Conservation (phyloP, 805 yeast genomes). For the Cyberlindnera sargentensis region DNA sequence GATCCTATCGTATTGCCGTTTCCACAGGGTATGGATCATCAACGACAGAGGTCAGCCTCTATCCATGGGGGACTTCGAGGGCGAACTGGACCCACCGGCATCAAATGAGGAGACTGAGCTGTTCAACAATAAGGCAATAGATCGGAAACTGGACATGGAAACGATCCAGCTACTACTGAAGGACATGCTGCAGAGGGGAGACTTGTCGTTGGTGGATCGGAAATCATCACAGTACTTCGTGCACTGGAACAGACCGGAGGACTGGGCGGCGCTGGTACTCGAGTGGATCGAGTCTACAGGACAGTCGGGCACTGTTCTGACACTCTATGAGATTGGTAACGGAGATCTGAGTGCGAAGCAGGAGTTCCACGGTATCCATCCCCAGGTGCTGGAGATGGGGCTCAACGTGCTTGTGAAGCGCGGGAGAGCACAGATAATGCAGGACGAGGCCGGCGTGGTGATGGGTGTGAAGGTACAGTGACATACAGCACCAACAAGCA, state of each 20-base stretch:
- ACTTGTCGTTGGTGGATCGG: constrained; percentile 48
- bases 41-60: constrained; percentile 28
- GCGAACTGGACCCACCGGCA: not conserved
- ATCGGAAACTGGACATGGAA: constrained; percentile 47
- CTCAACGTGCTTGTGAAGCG: constrained; percentile 53
- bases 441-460: constrained; percentile 56
- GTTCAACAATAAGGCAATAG: constrained; percentile 45
- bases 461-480: constrained; percentile 73
- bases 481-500: not conserved
- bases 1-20: constrained; percentile 53
- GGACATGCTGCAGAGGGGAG: constrained; percentile 46
- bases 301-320: constrained; percentile 67
- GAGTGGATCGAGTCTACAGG: constrained; percentile 77
- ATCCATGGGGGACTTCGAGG: constrained; percentile 14
- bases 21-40: constrained; percentile 48
- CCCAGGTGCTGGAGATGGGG: constrained; percentile 43
- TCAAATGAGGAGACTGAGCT: constrained; percentile 20
- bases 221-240: constrained; percentile 34
- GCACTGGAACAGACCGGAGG: constrained; percentile 63
- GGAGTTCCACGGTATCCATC: constrained; percentile 59
- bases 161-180: constrained; percentile 50
- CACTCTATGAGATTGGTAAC: constrained; percentile 71
- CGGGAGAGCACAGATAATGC: constrained; percentile 67
- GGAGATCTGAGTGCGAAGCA: constrained; percentile 52
- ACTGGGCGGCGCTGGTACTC: constrained; percentile 56